These are phyloP conservation scores for Cryphonectria naterciae DNA, from an alignment of 2,329 filamentous ascomycete species.

Conservation along the genomic window DNA sequence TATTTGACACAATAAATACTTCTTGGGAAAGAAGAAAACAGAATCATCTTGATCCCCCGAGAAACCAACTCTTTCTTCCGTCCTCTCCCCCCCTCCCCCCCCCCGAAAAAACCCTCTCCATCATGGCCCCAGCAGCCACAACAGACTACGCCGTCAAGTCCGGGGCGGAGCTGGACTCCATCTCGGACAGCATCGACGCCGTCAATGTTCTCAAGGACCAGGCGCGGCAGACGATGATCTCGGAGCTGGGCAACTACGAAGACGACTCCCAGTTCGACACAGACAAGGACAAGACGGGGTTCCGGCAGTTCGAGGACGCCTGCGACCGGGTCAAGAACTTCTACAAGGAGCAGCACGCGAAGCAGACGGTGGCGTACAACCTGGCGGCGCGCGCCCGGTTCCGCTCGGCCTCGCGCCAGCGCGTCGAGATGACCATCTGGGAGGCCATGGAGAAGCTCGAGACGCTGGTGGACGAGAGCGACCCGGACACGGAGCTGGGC, in stretches of 20 bases:
- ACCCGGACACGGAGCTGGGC: conserved; percentile 83
- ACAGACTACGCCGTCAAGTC: conserved; percentile 30
- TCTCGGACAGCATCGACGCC: conserved; percentile 42
- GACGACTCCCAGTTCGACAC: conserved; percentile 37
- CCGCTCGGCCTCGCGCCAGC: conserved; percentile 62
- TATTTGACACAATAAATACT: neutral
- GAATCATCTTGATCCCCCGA: neutral
- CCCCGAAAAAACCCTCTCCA: neutral
- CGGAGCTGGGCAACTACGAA: conserved; percentile 27
- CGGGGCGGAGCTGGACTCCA: conserved; percentile 39
- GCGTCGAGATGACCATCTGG: conserved; percentile 82
- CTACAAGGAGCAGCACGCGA: conserved; percentile 73
- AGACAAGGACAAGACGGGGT: conserved; percentile 40
- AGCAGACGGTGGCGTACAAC: conserved; percentile 84
- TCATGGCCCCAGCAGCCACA: conserved; percentile 39
- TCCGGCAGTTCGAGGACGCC: conserved; percentile 77
- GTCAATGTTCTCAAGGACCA: conserved; percentile 38
- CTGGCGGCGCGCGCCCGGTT: conserved; percentile 76
- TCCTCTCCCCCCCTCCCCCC: neutral
- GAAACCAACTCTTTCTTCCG: no score
- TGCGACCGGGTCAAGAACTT: conserved; percentile 86
- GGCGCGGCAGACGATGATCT: conserved; percentile 21
- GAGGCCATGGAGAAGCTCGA: conserved; percentile 92
- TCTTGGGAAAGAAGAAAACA: neutral
- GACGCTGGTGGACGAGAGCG: conserved; percentile 86